phyloP scores from a whole-genome alignment of 768 basidiomycete species.

The Mycena sanguinolenta region DNA sequence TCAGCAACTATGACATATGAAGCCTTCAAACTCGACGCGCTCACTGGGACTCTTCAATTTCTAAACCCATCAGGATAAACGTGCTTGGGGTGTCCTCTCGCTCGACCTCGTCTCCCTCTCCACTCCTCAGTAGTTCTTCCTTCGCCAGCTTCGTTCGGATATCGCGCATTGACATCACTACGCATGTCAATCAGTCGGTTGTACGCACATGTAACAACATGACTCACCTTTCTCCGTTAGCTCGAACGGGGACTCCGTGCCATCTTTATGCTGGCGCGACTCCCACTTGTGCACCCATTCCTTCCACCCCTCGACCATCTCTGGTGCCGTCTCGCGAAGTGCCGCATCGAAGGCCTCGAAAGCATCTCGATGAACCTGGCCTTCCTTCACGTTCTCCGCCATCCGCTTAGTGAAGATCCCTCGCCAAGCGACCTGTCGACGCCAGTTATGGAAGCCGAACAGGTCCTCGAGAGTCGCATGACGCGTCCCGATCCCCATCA shows the following conservation, averaged over 20 bases:
- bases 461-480: slow-evolving; percentile 14
- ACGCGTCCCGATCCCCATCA: background rate
- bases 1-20: background rate
- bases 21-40: background rate
- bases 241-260: background rate
- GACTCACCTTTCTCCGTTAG: slow-evolving; percentile 7
- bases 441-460: slow-evolving; percentile 5
- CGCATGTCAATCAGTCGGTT: background rate
- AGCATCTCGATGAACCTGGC: background rate
- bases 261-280: background rate
- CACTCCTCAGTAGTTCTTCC: slow-evolving; percentile 5
- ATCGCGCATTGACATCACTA: slow-evolving; percentile 7
- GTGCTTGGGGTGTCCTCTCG: background rate
- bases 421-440: background rate
- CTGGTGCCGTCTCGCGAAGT: background rate
- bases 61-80: slow-evolving; percentile 4
- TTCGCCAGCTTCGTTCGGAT: background rate
- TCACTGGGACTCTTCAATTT: slow-evolving; percentile 15
- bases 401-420: slow-evolving; percentile 4
- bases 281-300: slow-evolving; percentile 7
- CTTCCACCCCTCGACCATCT: slow-evolving; percentile 1
- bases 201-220: background rate
- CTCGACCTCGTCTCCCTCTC: slow-evolving; percentile 5
- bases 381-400: background rate
- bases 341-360: slow-evolving; percentile 9